phyloP scores from a whole-genome alignment of 1,139 yeast genomes.

The Hansenula lynferdii region DNA sequence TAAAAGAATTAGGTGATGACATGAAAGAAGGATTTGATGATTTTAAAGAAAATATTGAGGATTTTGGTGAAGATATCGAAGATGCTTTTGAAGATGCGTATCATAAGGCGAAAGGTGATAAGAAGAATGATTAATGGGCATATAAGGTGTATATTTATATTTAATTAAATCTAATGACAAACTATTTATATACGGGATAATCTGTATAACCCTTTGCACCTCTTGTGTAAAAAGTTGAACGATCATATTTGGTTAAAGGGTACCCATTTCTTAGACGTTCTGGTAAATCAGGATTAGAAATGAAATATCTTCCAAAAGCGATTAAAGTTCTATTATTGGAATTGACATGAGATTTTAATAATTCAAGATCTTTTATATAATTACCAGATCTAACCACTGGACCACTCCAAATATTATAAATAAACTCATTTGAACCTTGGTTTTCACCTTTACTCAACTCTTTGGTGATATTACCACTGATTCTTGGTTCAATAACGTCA shows the following conservation, averaged over 20 bases:
- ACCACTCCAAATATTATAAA: slow-evolving; percentile 32
- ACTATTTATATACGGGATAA: slow-evolving; percentile 25
- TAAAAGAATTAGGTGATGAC: slow-evolving; percentile 9
- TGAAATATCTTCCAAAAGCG: slow-evolving; percentile 42
- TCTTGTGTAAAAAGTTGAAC: slow-evolving; percentile 32
- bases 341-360: slow-evolving; percentile 21
- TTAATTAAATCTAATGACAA: too few species aligned
- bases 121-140: too few species aligned
- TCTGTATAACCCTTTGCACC: slow-evolving; percentile 26
- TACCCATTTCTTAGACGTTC: slow-evolving; percentile 38
- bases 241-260: slow-evolving; percentile 34
- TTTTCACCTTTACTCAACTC: slow-evolving; percentile 6
- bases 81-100: slow-evolving; percentile 28
- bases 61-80: slow-evolving; percentile 28
- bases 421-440: slow-evolving; percentile 24
- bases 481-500: slow-evolving; percentile 47
- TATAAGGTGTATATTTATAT: too few species aligned
- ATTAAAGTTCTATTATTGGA: slow-evolving; percentile 39
- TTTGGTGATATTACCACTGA: slow-evolving; percentile 9
- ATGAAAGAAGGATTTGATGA: slow-evolving; percentile 25
- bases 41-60: slow-evolving; percentile 25
- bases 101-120: slow-evolving; percentile 14
- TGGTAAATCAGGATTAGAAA: slow-evolving; percentile 51
- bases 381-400: slow-evolving; percentile 43
- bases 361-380: slow-evolving; percentile 26